Evolutionary conservation across 1,284 basidiomycete genomes (phyloP).

Genomic region (Cutaneotrichosporon mucoides): DNA sequence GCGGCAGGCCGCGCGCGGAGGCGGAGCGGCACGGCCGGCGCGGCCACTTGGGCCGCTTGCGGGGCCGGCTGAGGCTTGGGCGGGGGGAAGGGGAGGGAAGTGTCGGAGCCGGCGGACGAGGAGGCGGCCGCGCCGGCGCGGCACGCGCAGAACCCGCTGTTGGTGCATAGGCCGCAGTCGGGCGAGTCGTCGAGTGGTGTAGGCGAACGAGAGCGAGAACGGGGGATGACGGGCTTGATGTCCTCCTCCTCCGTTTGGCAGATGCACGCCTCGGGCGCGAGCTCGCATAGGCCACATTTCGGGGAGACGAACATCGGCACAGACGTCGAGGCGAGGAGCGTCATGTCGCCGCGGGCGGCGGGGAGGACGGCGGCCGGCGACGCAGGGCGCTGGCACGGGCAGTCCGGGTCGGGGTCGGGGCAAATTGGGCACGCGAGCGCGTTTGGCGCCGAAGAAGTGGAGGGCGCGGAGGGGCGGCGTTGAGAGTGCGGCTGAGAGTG

Average conservation of each 20-base stretch:
- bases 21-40: constrained; percentile 16
- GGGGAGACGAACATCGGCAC: constrained; percentile 1
- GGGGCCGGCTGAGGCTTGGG: background rate
- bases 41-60: background rate
- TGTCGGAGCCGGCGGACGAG: background rate
- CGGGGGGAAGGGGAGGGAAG: background rate
- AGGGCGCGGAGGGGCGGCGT: constrained; percentile 1
- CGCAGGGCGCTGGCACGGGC: constrained; percentile 38
- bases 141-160: constrained; percentile 43
- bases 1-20: constrained; percentile 15
- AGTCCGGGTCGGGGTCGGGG: constrained; percentile 47
- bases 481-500: background rate
- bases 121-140: constrained; percentile 20
- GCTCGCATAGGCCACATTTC: constrained; percentile 38
- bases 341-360: constrained; percentile 3
- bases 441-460: background rate
- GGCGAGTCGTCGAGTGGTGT: constrained; percentile 2
- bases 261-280: constrained; percentile 36
- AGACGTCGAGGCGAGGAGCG: background rate
- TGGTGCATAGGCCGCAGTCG: constrained; percentile 41
- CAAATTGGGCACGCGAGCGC: constrained; percentile 42
- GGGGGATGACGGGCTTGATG: constrained; percentile 29
- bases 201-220: constrained; percentile 11
- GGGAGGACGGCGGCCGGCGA: constrained; percentile 1
- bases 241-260: constrained; percentile 30